Percentiles rank a stretch among this genome's conserved stretches.
These are phyloP conservation scores for Neurospora sp. DNA, from an alignment of 495 filamentous ascomycete species.

Conservation along the genomic window DNA sequence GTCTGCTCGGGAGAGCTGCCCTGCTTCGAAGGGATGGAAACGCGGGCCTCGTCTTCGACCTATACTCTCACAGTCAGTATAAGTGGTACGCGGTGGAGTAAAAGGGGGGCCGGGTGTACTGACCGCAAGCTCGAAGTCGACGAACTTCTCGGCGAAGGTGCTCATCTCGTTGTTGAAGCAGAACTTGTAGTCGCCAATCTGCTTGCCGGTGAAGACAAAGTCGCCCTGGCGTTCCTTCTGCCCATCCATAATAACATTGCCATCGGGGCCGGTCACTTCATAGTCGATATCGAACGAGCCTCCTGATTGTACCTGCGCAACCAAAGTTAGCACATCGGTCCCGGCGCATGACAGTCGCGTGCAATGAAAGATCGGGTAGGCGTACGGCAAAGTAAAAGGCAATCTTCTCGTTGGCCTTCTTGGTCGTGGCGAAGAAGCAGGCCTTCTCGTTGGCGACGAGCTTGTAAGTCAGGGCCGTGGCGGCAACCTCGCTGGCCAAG, in stretches of 20 bases:
- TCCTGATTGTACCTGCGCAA: constrained; percentile 77
- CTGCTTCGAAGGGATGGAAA: constrained; percentile 79
- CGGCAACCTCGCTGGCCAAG: constrained; percentile 51
- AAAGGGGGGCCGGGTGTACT: constrained; percentile 17
- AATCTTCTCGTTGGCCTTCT: constrained; percentile 70
- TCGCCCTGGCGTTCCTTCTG: constrained; percentile 92
- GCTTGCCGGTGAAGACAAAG: constrained; percentile 93
- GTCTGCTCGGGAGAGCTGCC: constrained; percentile 89
- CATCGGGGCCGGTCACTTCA: constrained; percentile 70
- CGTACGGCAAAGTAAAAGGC: constrained; percentile 98
- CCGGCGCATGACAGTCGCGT: not conserved
- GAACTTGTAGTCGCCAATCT: constrained; percentile 88
- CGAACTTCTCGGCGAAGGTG: constrained; percentile 94
- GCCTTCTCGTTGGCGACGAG: constrained; percentile 82
- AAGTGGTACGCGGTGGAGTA: not conserved
- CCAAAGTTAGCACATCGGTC: not conserved
- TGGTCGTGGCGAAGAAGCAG: constrained; percentile 81
- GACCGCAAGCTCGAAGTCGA: constrained; percentile 98
- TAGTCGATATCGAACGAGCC: constrained; percentile 96
- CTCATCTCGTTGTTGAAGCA: constrained; percentile 99
- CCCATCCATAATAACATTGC: constrained; percentile 76
- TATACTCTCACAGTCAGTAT: constrained; percentile 23
- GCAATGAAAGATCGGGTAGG: constrained; percentile 6
- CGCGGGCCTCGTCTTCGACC: constrained; percentile 90
- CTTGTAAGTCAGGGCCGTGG: constrained; percentile 92